A percentile compares a stretch with the other conserved stretches of the same genome.
phyloP scores from a whole-genome alignment of 2,329 filamentous ascomycete species.

The Fusarium scirpi region DNA sequence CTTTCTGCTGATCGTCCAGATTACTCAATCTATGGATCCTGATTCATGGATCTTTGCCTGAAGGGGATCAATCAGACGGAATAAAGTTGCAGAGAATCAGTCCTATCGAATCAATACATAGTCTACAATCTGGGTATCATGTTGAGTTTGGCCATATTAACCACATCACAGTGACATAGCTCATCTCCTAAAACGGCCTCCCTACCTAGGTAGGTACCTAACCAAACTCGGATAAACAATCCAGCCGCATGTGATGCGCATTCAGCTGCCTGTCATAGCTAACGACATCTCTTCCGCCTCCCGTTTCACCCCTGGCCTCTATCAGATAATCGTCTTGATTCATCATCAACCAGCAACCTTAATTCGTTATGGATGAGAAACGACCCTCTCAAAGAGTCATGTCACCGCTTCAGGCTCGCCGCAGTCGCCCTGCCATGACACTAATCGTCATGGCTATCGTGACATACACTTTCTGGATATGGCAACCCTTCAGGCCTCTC shows the following conservation, averaged over 20 bases:
- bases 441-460: slow-evolving; percentile 43
- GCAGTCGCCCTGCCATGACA: slow-evolving; percentile 41
- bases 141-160: background rate
- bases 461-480: slow-evolving; percentile 45
- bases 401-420: slow-evolving; percentile 43
- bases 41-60: background rate
- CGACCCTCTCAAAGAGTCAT: slow-evolving; percentile 33
- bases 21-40: background rate
- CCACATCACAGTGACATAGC: slow-evolving; percentile 1
- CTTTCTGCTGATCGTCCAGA: background rate
- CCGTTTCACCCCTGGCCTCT: slow-evolving; percentile 14
- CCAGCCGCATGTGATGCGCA: slow-evolving; percentile 29
- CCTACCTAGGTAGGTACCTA: too few relatives aligned
- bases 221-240: slow-evolving; percentile 36
- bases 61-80: background rate
- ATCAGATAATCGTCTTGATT: background rate
- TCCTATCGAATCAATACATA: background rate
- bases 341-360: background rate
- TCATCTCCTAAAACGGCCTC: slow-evolving; percentile 15
- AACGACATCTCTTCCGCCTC: slow-evolving; percentile 32
- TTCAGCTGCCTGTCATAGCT: slow-evolving; percentile 30
- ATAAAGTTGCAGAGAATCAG: background rate
- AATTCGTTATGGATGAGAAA: slow-evolving; percentile 52
- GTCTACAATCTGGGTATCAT: too few relatives aligned
- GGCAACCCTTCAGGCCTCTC: slow-evolving; percentile 40